Evolutionary conservation across 495 filamentous ascomycete genomes (phyloP).

Genomic region (Aspergillus wentii): DNA sequence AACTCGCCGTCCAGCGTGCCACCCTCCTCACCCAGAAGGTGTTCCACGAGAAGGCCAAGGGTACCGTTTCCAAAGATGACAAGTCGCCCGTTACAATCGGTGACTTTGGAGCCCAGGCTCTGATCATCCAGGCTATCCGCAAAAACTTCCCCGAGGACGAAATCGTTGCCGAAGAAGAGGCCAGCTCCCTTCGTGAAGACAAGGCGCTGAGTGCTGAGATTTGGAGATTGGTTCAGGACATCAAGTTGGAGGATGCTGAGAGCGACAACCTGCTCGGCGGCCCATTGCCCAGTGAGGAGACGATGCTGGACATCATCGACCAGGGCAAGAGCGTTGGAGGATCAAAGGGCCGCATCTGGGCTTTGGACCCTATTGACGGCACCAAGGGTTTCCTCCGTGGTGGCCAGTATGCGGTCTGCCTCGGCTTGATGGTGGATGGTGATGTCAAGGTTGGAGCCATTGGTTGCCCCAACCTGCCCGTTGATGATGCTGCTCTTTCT

Average conservation of each 20-base stretch:
- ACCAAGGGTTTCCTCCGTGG: conserved; percentile 95
- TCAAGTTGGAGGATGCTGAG: conserved; percentile 62
- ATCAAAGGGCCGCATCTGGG: conserved; percentile 81
- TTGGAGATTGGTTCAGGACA: conserved; percentile 72
- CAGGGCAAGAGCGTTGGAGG: conserved; percentile 77
- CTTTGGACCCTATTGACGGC: conserved; percentile 94
- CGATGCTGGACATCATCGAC: conserved; percentile 85
- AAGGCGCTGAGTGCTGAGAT: conserved; percentile 62
- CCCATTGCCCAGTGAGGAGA: conserved; percentile 57
- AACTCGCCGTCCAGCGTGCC: conserved; percentile 89
- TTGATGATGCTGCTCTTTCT: conserved; percentile 67
- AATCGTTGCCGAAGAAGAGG: conserved; percentile 94
- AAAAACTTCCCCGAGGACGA: conserved; percentile 86
- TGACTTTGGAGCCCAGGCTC: conserved; percentile 94
- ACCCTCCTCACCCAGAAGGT: conserved; percentile 85
- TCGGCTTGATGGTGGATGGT: conserved; percentile 89
- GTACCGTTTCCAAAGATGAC: conserved; percentile 90
- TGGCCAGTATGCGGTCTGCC: conserved; percentile 95
- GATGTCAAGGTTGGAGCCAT: conserved; percentile 91
- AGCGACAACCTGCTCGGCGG: conserved; percentile 71
- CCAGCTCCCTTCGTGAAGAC: conserved; percentile 67
- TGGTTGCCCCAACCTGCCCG: conserved; percentile 88
- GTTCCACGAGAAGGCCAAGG: conserved; percentile 88
- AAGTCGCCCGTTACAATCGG: conserved; percentile 95
- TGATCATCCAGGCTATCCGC: conserved; percentile 86